Evolutionary conservation across 805 yeast species (phyloP), one percentile per base, ranked within the genome.

Genomic region (Suhomyces canberraensis): DNA sequence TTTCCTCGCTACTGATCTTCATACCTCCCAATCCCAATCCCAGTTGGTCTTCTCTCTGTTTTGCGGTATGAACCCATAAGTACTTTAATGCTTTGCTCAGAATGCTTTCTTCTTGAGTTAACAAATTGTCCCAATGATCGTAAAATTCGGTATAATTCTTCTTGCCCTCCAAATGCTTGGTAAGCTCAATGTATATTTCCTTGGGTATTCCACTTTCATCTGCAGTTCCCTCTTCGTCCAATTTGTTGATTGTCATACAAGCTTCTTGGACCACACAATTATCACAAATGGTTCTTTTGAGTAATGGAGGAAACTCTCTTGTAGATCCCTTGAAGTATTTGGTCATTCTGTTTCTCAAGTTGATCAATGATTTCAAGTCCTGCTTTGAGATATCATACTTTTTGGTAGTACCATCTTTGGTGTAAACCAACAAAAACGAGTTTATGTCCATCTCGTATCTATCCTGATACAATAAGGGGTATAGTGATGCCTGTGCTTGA

Each of bases 401-500:
- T 21, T 74, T 69, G 17, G 82, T 73, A 25, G 75, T 69, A 28
- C 71, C 69, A 19, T 72, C 67, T 39, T 79, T 79, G 0, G 95
- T 81, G 57, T 90, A 93, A 6, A 84, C 84, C 19, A 93, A 64
- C 22, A 88, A 61, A 33, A 80, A 84, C 38, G 78, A 76, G 3
- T 73, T 67, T 3, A 84, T 75, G 16, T 83, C 81, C 29, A 84
- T 61, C 26, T 78, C 81, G 56, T 91, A 91, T 17, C 95, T 65
- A 44, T 93, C 98, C 31, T 79, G 78, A 49, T 88, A 72, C 39
- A 93, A 61, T 11, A 91, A 60, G 0, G 95, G 79, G 53, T 93
- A 93, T 5, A 93, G 63, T 0, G 90, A 73, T 0, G 93, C 83
- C 56, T 93, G 98, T 0, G 95, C 95, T 34, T 84, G 79, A 56